phyloP scores from a whole-genome alignment of 495 filamentous ascomycete genomes.

The Podospora tetraspora region DNA sequence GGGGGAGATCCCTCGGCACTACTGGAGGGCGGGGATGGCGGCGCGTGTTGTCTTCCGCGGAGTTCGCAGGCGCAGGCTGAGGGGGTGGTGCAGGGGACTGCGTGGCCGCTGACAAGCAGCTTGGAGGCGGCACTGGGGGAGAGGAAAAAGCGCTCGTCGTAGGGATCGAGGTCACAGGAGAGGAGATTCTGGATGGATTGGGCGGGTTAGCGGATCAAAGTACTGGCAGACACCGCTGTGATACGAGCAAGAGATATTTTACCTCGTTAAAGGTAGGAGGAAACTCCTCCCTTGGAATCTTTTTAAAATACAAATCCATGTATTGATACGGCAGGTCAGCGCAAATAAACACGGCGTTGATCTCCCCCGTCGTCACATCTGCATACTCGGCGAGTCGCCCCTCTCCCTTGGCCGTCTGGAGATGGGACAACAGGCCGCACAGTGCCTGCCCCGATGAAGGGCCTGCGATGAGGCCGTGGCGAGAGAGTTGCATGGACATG shows the following conservation, averaged over 20 bases:
- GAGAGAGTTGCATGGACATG: conserved; percentile 49
- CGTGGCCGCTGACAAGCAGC: background rate
- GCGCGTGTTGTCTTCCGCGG: background rate
- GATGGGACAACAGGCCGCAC: conserved; percentile 48
- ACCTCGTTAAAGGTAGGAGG: conserved; percentile 47
- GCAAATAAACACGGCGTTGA: conserved; percentile 56
- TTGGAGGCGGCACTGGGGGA: background rate
- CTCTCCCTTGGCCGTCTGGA: conserved; percentile 43
- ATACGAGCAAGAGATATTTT: too few species aligned
- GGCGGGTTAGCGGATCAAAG: background rate
- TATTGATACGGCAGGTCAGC: conserved; percentile 63
- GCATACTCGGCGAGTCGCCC: conserved; percentile 42
- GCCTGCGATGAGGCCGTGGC: conserved; percentile 55
- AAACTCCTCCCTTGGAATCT: conserved; percentile 47
- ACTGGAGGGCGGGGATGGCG: background rate
- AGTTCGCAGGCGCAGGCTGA: background rate
- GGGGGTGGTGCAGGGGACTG: background rate
- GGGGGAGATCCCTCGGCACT: background rate
- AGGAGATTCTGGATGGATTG: background rate
- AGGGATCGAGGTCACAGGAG: background rate
- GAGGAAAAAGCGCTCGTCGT: conserved; percentile 1
- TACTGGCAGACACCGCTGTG: background rate
- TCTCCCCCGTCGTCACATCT: conserved; percentile 39
- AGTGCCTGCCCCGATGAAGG: conserved; percentile 57
- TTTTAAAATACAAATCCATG: conserved; percentile 54